Evolutionary conservation across 352 stramenopile genomes (phyloP).

Genomic region (Globisporangium lucens): DNA sequence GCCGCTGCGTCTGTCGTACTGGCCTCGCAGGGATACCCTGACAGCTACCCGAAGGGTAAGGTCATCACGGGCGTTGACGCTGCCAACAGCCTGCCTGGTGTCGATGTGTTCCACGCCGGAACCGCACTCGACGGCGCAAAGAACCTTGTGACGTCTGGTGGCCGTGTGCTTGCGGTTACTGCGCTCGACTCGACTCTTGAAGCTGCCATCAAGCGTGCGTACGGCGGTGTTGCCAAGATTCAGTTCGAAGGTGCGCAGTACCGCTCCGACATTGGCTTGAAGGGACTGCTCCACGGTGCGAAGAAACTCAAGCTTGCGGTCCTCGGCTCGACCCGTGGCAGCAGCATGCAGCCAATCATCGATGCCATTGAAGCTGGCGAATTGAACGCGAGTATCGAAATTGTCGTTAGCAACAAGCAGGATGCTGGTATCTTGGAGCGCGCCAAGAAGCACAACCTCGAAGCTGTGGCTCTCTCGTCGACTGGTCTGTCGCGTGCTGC

Average conservation of each 20-base stretch:
- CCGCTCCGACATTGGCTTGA: constrained; percentile 97
- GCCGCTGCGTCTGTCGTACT: constrained; percentile 95
- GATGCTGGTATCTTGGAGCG: constrained; percentile 94
- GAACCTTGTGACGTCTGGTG: constrained; percentile 91
- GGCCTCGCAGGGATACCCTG: constrained; percentile 97
- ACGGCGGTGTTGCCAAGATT: constrained; percentile 88
- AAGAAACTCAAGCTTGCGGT: constrained; percentile 91
- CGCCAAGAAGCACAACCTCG: constrained; percentile 76
- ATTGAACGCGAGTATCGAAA: constrained; percentile 94
- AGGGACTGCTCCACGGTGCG: constrained; percentile 86
- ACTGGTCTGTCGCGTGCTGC: constrained; percentile 87
- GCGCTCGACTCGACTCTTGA: constrained; percentile 89
- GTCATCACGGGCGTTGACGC: constrained; percentile 91
- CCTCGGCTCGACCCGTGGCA: constrained; percentile 95
- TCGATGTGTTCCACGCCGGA: constrained; percentile 99
- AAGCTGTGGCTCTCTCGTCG: constrained; percentile 56
- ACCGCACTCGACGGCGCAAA: constrained; percentile 78
- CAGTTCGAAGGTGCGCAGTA: constrained; percentile 93
- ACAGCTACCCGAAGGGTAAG: constrained; percentile 97
- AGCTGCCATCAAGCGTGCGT: constrained; percentile 89
- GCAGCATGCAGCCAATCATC: constrained; percentile 94
- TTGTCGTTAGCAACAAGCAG: constrained; percentile 96
- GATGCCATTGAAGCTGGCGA: constrained; percentile 89
- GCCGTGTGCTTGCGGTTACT: constrained; percentile 97
- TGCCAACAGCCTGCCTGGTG: constrained; percentile 75